phyloP scores from a whole-genome alignment of 2,329 filamentous ascomycete genomes.

The Colletotrichum eremochloae region DNA sequence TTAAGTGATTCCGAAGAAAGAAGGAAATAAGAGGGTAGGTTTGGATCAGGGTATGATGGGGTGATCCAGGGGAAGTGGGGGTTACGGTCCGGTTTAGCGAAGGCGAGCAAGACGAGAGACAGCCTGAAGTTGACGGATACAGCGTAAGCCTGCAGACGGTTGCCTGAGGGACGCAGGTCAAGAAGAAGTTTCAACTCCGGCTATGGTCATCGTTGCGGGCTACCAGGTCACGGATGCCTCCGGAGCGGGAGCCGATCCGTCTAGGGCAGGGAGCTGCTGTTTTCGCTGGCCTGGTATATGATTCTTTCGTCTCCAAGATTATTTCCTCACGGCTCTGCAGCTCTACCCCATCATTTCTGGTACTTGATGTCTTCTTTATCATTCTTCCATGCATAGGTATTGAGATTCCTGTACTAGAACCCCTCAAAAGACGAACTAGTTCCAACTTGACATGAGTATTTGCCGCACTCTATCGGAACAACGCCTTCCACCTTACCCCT shows the following conservation, averaged over 20 bases:
- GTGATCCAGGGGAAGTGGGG: not conserved
- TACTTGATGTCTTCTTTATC: not conserved
- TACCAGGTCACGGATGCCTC: not conserved
- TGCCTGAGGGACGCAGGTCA: not conserved
- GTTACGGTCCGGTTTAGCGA: not conserved
- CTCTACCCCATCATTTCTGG: not conserved
- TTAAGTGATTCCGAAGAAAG: not conserved
- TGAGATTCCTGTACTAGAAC: not conserved
- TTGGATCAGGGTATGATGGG: not conserved
- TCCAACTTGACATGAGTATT: not conserved
- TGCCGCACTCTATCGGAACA: not conserved
- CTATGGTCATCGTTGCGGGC: not conserved
- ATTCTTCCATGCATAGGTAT: conserved; percentile 18
- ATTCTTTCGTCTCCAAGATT: not conserved
- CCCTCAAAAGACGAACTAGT: not conserved
- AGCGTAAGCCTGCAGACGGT: not conserved
- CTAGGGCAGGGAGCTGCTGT: not conserved
- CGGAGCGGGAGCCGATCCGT: not conserved
- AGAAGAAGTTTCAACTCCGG: not conserved
- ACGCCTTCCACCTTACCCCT: not conserved
- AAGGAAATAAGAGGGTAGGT: not conserved
- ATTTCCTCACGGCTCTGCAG: not conserved
- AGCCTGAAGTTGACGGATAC: not conserved
- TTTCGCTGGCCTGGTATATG: conserved; percentile 15
- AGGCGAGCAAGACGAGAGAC: not conserved